Base-by-base conservation (phyloP, 2,329 filamentous ascomycete species). In the Colletotrichum coccodes region DNA sequence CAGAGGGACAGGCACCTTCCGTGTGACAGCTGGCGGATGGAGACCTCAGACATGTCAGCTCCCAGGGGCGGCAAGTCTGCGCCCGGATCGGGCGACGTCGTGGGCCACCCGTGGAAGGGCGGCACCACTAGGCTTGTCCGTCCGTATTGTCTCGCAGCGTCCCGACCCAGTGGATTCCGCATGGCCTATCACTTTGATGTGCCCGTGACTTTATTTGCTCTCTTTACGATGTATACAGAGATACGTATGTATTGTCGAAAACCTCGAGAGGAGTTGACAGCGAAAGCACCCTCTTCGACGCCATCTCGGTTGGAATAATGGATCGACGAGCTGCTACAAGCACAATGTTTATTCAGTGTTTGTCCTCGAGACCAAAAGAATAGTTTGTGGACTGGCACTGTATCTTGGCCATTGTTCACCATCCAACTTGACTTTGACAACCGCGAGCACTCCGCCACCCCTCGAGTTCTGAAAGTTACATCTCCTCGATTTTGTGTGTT, bases 71-170 rank as follows among this genome's bases (percentile, higher is more conserved):
- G 54, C 54, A 60, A 60, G 34, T 59, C 34, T 52, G 56, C 61
- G 54, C 65, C 62, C 61, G 54, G 49, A 46, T 65, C 61, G 65
- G 65, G 65, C 61, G 61, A 65, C 49, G 54, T 60, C 61, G 65
- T 68, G 65, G 65, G 61, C 23, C 65, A 49, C 23, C 40, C 34
- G 42, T 61, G 66, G 61, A 65, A 66, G 42, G 62, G 16, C 61
- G 66, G 66, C 66, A 68, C 61, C 61, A 42, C 66, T 56, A 68
- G 40, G 54, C 49, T 65, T 32, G 54, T 50, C 49, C 38, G 47
- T 47, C 46, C 60, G 32, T 58, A 36, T 53, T 38, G 44, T 58
- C 42, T 58, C 18, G 60, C 38, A 7, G 44, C 47, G 60, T 60
- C 18, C 65, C 65, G 65, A 47, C 53, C 40, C 36, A 26, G 49